These are phyloP conservation scores for Ceratobasidium sp. DNA, from an alignment of 1,284 basidiomycete genomes.

Conservation along the genomic window DNA sequence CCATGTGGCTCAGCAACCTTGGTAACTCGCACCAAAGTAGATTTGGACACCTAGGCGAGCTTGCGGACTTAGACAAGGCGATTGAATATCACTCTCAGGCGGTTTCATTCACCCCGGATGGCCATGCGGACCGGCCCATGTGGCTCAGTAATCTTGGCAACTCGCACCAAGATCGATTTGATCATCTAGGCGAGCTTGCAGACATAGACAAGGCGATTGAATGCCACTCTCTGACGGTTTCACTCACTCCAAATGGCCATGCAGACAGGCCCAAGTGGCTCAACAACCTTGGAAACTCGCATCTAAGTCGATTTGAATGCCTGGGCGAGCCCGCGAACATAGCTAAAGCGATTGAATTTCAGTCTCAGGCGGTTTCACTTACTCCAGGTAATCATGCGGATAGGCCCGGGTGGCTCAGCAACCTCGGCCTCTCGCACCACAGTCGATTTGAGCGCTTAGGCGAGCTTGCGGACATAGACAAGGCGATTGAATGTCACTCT, in stretches of 20 bases:
- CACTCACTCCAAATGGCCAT: background rate
- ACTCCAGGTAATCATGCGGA: background rate
- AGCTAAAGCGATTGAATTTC: background rate
- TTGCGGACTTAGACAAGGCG: background rate
- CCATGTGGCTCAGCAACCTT: too few species aligned
- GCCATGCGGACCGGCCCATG: background rate
- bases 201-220: background rate
- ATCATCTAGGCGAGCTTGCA: background rate
- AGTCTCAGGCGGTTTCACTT: conserved; percentile 1
- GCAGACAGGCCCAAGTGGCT: background rate
- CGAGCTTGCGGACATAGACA: background rate
- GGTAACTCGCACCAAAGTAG: background rate
- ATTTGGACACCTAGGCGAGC: background rate
- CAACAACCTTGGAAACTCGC: background rate
- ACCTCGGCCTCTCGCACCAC: background rate
- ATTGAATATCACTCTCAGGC: background rate
- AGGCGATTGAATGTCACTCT: background rate
- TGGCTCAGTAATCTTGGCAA: background rate
- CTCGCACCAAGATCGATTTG: background rate
- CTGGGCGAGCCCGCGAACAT: background rate
- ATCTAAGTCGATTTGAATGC: background rate
- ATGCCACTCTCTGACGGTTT: background rate
- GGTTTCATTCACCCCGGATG: background rate
- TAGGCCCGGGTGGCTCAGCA: background rate
- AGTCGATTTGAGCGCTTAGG: background rate